Evolutionary conservation across 495 filamentous ascomycete species (phyloP), one percentile per base, ranked within the genome.

Genomic region (Endocarpon pusillum): DNA sequence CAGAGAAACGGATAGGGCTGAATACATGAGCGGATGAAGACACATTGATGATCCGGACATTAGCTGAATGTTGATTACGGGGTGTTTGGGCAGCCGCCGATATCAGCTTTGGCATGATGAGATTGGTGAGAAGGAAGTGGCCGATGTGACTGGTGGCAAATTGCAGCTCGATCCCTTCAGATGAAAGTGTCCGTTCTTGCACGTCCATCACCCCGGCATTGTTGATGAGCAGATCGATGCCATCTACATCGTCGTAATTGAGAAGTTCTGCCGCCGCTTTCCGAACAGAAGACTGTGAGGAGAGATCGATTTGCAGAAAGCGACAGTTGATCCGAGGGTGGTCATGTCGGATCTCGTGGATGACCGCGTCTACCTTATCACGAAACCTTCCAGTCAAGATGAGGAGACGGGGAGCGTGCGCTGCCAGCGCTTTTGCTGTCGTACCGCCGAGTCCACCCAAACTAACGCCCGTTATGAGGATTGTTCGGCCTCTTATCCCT

Each of bases 201-300:
- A 63, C 30, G 19, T 59, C 54, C 75, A 80, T 79, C 34, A 79
- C 62, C 3, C 67, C 76, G 9, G 76, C 74, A 31, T 59, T 59
- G 19, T 81, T 81, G 48, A 80, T 69, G 15, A 81, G 42, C 10
- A 78, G 66, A 48, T 80, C 71, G 29, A 81, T 64, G n/a, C 58
- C 43, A 35, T 62, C 51, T 35, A 73, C 66, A 21, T 52, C 45
- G 3, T 32, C 15, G 22, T 39, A 60, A n/a, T 48, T 37, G 11
- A 59, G 55, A 41, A 79, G 64, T n/a, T 56, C 40, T 0, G 46
- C 44, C 6, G 64, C 66, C 3, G 73, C 67, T 11, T 54, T 43
- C 0, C 66, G 58, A 0, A 70, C 65, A 33, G 45, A 58, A 6
- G 35, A 19, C 20, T 57, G 49, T 1, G 59, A 63, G 37, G 41